Evolutionary conservation across 2,329 filamentous ascomycete genomes (phyloP).

Genomic region (Botrytis aclada): DNA sequence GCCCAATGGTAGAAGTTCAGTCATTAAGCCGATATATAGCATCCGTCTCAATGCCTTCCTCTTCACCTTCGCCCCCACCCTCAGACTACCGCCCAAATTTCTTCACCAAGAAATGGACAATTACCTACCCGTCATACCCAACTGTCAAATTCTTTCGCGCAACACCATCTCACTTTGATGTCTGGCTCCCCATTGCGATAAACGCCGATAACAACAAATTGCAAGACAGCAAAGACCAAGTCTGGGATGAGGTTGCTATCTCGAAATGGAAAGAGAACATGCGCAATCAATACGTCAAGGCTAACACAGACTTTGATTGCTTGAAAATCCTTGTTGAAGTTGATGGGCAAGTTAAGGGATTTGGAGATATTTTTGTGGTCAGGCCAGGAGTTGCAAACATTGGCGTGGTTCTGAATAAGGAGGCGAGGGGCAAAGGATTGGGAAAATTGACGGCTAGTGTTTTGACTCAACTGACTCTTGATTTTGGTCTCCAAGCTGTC

Average conservation of each 20-base stretch:
- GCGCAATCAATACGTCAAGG: neutral
- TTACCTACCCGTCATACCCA: neutral
- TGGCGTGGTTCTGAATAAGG: neutral
- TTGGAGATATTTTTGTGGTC: neutral
- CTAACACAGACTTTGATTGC: neutral
- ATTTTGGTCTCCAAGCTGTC: neutral
- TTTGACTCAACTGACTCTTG: neutral
- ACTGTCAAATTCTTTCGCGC: neutral
- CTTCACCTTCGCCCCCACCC: neutral
- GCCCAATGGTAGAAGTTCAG: neutral
- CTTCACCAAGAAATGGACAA: neutral
- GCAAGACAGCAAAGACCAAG: neutral
- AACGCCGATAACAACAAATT: neutral
- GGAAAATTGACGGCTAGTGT: neutral
- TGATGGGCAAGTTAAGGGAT: neutral
- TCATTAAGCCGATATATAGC: neutral
- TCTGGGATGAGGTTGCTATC: neutral
- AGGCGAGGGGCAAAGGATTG: neutral
- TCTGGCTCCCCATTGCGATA: neutral
- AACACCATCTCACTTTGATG: neutral
- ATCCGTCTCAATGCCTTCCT: neutral
- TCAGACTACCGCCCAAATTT: neutral
- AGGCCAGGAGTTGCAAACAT: neutral
- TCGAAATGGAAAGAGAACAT: neutral
- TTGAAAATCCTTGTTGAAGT: neutral